Conservation (phyloP, 129 eudicot species). For the Artemisia argyi region DNA sequence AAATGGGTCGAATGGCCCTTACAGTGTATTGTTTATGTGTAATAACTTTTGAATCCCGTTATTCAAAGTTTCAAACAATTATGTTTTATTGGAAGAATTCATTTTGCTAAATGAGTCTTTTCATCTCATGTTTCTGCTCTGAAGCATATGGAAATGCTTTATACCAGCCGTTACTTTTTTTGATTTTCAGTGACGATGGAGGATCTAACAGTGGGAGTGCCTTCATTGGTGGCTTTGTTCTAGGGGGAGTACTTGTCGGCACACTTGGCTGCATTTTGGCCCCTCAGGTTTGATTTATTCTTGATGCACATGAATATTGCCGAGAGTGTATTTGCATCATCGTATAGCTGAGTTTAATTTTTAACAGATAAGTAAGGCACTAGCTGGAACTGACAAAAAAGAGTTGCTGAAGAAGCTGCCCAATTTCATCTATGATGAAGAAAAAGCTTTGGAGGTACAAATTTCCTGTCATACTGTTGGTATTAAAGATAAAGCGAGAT, state of each 20-base stretch:
- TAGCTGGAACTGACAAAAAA: slow-evolving; percentile 81
- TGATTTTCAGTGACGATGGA: slow-evolving; percentile 53
- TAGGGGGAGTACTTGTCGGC: slow-evolving; percentile 87
- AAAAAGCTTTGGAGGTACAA: slow-evolving; percentile 91
- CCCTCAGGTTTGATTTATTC: slow-evolving; percentile 64
- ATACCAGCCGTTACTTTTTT: slow-evolving; percentile 8
- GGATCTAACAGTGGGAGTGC: slow-evolving; percentile 51
- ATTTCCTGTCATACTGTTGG: neutral
- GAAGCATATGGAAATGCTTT: neutral
- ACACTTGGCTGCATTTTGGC: slow-evolving; percentile 85
- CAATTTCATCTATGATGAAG: slow-evolving; percentile 86
- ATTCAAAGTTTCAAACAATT: neutral
- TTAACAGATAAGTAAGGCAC: slow-evolving; percentile 76
- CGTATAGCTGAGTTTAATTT: neutral
- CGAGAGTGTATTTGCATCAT: neutral
- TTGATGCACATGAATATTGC: neutral
- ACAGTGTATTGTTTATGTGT: neutral
- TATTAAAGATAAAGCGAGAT: neutral
- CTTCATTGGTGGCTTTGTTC: slow-evolving; percentile 72
- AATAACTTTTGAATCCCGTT: neutral
- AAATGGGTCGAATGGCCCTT: neutral
- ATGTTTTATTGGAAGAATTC: neutral
- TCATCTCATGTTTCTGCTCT: neutral
- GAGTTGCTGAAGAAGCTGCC: slow-evolving; percentile 84
- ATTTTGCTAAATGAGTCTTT: neutral